Evolutionary conservation across 805 yeast genomes (phyloP), one percentile per base, ranked within the genome.

Genomic region (Huiozyma naganishii): DNA sequence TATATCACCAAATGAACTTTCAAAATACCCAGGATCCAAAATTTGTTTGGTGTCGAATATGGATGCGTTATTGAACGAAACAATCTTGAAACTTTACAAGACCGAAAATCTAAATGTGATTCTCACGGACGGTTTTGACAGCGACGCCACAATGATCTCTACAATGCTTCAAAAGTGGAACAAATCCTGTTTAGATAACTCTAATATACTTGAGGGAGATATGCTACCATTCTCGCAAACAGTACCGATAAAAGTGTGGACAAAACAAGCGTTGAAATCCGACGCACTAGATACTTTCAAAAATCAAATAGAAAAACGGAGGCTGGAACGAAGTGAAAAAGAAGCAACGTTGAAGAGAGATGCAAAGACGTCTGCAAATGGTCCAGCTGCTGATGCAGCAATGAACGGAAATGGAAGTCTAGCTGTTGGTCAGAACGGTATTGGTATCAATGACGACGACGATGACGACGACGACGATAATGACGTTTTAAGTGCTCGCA

Each of bases 1-100:
- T 41, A 64, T 76, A 49, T 68, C 73, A 42, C 69, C 81, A n/a
- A 64, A 68, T 44, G 84, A 83, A 48, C 54, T 86, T 47, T 48
- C 64, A 10, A 71, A 66, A 39, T 62, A 75, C 39, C 68, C 75
- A 13, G 86, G 87, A 2, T 83, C 95, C 0, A 85, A 84, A 57
- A 79, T 90, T 41, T 80, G 89, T 3, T 79, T 90, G 48, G 82
- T 86, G 13, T 76, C 90, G 33, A 76, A 76, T 39, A 71, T 69
- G 37, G 95, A 95, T 2, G 74, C 80, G 5, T 65, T 74, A 23
- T 68, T 85, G 0, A 68, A 76, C 33, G 72, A 73, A 39, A 76
- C 68, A 29, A 68, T 76, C 42, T 72, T 59, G 46, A 72, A 63
- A 43, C 63, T 88, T 13, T 81, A 92, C 53, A 69, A 69, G 9